Base-by-base conservation (phyloP, 495 filamentous ascomycete species). In the Neurospora sp. region DNA sequence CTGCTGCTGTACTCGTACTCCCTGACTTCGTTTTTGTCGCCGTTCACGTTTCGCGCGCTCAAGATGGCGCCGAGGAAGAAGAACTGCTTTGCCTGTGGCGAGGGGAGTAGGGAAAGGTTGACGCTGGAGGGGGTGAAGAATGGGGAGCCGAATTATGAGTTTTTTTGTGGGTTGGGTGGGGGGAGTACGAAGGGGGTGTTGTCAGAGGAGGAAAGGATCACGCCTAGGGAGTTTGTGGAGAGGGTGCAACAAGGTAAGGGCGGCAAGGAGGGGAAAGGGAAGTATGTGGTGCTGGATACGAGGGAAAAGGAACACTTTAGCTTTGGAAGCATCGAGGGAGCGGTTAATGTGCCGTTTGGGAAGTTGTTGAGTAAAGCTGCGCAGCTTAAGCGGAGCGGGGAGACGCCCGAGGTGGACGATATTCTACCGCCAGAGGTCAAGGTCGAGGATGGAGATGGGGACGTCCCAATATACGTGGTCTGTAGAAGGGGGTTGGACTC, bases 401-500 rank as follows among this genome's bases (percentile, higher is more conserved):
- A 77, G 23, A 37, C 74, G 69, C 70, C 70, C 1, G 14, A 10
- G 27, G 42, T 20, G 3, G 74, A 8, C 39, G 41, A 41, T 6
- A 11, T 70, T 37, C 16, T 77, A 27, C 38, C 74, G 41, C 76
- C 75, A 7, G 54, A 70, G 27, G 71, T 70, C 5, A 38, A 44
- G 27, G 39, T 27, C 4, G 18, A 49, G 0, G 72, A 70, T 5
- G 44, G 9, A 27, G 37, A 69, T 4, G 71, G 72, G 62, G 79
- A 86, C 71, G 75, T 80, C 20, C 81, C 85, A 0, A 86, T 98
- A 11, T 92, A 93, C 78, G 89, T 97, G 3, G 86, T 99, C 0
- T 99, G 96, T 78, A 88, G 93, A 20, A 86, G 91, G 3, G 96
- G 96, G 3, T 93, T 97, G 76, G 96, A 99, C 79, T 97, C 93